A percentile compares a stretch with the other conserved stretches of the same genome.
phyloP scores from a whole-genome alignment of 371 early-diverging fungal genomes.

The Mortierella sp. region DNA sequence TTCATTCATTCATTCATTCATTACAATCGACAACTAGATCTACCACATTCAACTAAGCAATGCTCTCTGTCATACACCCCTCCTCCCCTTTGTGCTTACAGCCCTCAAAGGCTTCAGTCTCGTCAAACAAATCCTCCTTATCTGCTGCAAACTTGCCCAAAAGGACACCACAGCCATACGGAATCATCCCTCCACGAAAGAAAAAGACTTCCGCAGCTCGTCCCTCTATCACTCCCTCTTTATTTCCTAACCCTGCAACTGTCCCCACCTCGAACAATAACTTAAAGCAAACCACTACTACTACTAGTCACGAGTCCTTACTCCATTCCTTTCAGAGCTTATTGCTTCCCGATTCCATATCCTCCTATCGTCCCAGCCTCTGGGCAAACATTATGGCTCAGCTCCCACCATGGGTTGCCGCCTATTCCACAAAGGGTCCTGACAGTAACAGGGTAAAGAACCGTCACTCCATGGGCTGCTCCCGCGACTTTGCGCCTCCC shows the following conservation, averaged over 20 bases:
- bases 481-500: slow-evolving; percentile 31
- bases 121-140: slow-evolving; percentile 18
- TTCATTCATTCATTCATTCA: background rate
- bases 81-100: slow-evolving; percentile 46
- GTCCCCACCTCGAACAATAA: background rate
- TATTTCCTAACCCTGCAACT: background rate
- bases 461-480: slow-evolving; percentile 2
- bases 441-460: background rate
- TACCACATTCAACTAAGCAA: background rate
- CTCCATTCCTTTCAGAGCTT: slow-evolving; percentile 12
- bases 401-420: slow-evolving; percentile 6
- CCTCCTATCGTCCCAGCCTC: slow-evolving; percentile 14
- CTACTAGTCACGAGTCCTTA: background rate
- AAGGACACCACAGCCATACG: slow-evolving; percentile 68
- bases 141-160: slow-evolving; percentile 59
- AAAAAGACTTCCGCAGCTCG: slow-evolving; percentile 25
- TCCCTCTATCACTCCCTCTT: background rate
- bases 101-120: slow-evolving; percentile 12
- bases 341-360: slow-evolving; percentile 10
- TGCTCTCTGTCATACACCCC: slow-evolving; percentile 32
- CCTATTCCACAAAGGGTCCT: background rate
- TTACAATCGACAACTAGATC: background rate
- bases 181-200: slow-evolving; percentile 63
- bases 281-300: background rate
- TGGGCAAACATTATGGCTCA: slow-evolving; percentile 43